Base-by-base conservation (phyloP, 73 alveolate genomes). In the Durusdinium trenchii region DNA sequence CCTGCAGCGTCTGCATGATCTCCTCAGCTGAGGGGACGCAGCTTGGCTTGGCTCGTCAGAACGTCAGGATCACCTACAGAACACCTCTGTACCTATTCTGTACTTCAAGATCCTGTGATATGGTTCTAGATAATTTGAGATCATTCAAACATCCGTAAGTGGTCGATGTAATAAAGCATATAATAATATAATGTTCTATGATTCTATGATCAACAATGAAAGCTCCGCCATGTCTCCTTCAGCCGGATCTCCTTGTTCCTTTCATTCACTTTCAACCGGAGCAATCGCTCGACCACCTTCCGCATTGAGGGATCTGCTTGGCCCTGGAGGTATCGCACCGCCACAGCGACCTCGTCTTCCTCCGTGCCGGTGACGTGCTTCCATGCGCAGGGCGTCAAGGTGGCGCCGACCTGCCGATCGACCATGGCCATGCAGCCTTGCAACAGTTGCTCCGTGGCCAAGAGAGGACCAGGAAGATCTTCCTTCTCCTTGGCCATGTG, bases 201-300 rank as follows among this genome's bases (percentile, higher is more conserved):
- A n/a, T n/a, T n/a, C n/a, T n/a, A n/a, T n/a, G n/a, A n/a, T n/a
- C n/a, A n/a, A n/a, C n/a, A n/a, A n/a, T n/a, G n/a, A n/a, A n/a
- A n/a, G n/a, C n/a, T n/a, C n/a, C 28, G 60, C 60, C 86, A 12
- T 20, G 86, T 38, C 16, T 76, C 86, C 5, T 51, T 16, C 26
- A 43, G 12, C 42, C 45, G 50, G 86, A 84, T 32, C 40, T 52
- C 52, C 64, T 86, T 54, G 95, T 43, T 6, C 43, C 61, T 28
- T 6, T 86, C 81, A 14, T 61, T 61, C 45, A 23, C 62, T 47
- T 86, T 40, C 46, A 52, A 26, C 40, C 95, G 83, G 36, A 87
- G 69, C 75, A 90, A 42, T 36, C 98, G 89, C 75, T 69, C 98
- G 40, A 91, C 3, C 16, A 71, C 98, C 45, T 50, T 46, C 87